Evolutionary conservation across 768 basidiomycete species (phyloP).

Genomic region (Suillus plorans): DNA sequence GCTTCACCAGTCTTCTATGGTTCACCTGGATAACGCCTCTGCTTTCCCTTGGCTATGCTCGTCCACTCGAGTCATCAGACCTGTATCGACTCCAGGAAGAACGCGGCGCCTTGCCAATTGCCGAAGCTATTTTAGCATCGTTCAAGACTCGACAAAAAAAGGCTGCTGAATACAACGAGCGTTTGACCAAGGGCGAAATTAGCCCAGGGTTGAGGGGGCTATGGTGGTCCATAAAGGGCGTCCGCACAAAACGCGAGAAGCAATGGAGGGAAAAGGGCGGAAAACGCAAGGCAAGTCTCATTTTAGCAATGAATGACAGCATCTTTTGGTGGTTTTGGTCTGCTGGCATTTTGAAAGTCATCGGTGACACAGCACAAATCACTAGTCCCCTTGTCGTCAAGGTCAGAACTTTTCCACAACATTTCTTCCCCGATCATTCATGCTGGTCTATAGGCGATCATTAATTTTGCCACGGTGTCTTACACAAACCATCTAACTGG

Average conservation of each 20-base stretch:
- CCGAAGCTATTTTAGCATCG: slow-evolving; percentile 59
- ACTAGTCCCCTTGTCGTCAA: slow-evolving; percentile 79
- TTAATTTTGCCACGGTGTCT: slow-evolving; percentile 66
- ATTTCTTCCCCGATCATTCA: background rate
- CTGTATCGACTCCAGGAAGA: slow-evolving; percentile 74
- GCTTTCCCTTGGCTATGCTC: slow-evolving; percentile 70
- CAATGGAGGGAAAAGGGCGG: slow-evolving; percentile 66
- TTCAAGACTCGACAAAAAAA: slow-evolving; percentile 56
- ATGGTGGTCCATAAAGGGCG: slow-evolving; percentile 58
- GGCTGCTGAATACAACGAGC: slow-evolving; percentile 70
- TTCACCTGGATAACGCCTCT: slow-evolving; percentile 79
- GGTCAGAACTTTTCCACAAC: slow-evolving; percentile 36
- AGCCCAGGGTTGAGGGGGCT: slow-evolving; percentile 51
- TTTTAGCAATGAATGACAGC: slow-evolving; percentile 73
- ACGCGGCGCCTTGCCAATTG: slow-evolving; percentile 58
- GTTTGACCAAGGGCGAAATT: slow-evolving; percentile 64
- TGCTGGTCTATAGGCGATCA: slow-evolving; percentile 51
- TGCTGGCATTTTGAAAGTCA: slow-evolving; percentile 53
- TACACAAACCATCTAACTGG: slow-evolving; percentile 48
- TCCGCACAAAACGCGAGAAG: slow-evolving; percentile 54
- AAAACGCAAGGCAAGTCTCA: slow-evolving; percentile 59
- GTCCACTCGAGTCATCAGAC: slow-evolving; percentile 79
- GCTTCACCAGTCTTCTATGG: slow-evolving; percentile 55
- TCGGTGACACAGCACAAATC: slow-evolving; percentile 72
- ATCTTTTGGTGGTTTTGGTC: slow-evolving; percentile 81